These are phyloP conservation scores for Solanum microdontum DNA, from an alignment of 257 asterid genomes.

Conservation along the genomic window DNA sequence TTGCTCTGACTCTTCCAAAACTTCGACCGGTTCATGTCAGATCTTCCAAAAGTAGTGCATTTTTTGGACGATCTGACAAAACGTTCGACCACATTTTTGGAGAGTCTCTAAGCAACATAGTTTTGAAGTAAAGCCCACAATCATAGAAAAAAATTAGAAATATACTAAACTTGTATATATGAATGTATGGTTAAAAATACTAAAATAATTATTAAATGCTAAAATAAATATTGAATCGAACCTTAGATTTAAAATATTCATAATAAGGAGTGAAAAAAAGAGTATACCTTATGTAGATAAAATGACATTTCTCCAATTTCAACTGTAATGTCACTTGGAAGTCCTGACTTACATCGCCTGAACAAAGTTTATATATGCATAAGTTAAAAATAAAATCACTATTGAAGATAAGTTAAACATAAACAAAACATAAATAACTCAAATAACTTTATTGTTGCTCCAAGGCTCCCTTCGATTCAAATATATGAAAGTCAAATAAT, in stretches of 20 bases:
- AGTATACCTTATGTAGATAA: constrained; percentile 79
- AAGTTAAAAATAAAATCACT: not conserved
- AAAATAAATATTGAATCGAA: not conserved
- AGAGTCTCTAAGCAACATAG: not conserved
- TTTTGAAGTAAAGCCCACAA: not conserved
- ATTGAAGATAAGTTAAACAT: not conserved
- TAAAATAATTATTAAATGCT: too few relatives aligned
- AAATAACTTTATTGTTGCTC: not conserved
- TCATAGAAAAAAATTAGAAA: not conserved
- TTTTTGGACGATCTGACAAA: not conserved
- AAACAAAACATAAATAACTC: too few relatives aligned
- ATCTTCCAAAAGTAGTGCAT: not conserved
- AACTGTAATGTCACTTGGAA: constrained; percentile 62
- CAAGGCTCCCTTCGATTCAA: not conserved
- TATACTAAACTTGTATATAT: not conserved
- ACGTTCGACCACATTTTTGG: not conserved
- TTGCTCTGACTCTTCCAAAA: not conserved
- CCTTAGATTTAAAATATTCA: not conserved
- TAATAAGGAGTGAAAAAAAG: not conserved
- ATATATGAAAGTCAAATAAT: too few relatives aligned
- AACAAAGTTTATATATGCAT: not conserved
- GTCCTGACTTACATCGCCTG: constrained; percentile 79
- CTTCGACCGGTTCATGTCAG: not conserved
- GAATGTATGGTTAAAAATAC: not conserved
- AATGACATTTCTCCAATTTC: constrained; percentile 83